Conservation (phyloP, 2,329 filamentous ascomycete species). For the Fusarium ramigenum region DNA sequence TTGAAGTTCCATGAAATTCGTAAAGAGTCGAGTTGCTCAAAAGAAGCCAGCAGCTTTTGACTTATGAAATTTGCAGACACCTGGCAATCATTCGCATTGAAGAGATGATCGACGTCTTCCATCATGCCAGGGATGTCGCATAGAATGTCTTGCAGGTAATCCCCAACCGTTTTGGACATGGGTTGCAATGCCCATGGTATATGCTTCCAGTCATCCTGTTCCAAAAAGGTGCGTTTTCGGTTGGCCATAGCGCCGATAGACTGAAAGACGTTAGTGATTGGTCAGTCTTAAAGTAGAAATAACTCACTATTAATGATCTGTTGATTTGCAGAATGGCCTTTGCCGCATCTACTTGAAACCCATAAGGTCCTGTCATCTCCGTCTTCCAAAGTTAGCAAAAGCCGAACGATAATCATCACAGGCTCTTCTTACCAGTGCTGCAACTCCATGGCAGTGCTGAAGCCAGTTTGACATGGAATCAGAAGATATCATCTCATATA, state of each 20-base stretch:
- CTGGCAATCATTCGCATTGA: accelerated
- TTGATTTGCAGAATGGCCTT: neutral
- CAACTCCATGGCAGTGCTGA: neutral
- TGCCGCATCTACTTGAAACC: neutral
- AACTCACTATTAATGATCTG: neutral
- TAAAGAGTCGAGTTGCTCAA: neutral
- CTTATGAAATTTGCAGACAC: too few relatives aligned
- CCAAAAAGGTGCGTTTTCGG: neutral
- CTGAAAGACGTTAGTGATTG: neutral
- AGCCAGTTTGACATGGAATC: neutral
- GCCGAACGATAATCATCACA: accelerated
- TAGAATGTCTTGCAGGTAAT: neutral
- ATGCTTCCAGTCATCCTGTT: neutral
- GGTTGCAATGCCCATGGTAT: neutral
- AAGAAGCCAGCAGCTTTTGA: neutral
- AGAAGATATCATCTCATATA: neutral
- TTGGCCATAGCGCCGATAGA: neutral
- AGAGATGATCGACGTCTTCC: neutral
- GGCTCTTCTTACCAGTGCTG: neutral
- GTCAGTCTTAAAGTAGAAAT: accelerated
- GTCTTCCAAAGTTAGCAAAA: neutral
- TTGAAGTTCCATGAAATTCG: neutral
- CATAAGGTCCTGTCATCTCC: neutral
- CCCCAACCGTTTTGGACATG: neutral
- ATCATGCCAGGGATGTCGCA: neutral